Evolutionary conservation across 495 filamentous ascomycete species (phyloP).

Genomic region (Lasiosphaeria miniovina): DNA sequence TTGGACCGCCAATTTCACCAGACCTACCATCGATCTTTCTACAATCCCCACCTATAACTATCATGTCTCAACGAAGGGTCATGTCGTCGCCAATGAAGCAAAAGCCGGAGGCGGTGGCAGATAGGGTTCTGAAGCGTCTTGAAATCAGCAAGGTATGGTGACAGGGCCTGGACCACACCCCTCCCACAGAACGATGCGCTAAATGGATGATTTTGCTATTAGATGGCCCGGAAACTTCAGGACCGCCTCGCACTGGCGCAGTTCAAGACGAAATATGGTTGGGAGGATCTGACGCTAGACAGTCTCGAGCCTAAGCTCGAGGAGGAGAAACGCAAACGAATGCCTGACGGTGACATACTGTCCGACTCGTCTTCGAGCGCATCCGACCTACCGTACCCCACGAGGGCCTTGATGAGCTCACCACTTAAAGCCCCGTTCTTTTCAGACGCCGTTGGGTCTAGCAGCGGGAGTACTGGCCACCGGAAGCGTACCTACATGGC

Average conservation of each 20-base stretch:
- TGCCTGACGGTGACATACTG: slow-evolving; percentile 59
- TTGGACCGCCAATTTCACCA: slow-evolving; percentile 28
- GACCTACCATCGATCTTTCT: slow-evolving; percentile 20
- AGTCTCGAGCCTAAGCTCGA: slow-evolving; percentile 73
- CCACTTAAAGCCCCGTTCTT: slow-evolving; percentile 65
- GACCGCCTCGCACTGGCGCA: slow-evolving; percentile 91
- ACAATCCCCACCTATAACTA: slow-evolving; percentile 11
- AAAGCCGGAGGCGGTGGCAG: slow-evolving; percentile 64
- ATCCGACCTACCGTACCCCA: slow-evolving; percentile 53
- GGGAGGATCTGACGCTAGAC: slow-evolving; percentile 73
- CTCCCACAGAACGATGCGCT: slow-evolving; percentile 8
- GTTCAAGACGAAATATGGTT: slow-evolving; percentile 93
- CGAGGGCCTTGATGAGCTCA: slow-evolving; percentile 56
- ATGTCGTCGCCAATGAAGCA: slow-evolving; percentile 58
- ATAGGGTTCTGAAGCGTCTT: slow-evolving; percentile 66
- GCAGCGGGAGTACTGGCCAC: slow-evolving; percentile 51
- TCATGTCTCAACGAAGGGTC: slow-evolving; percentile 30
- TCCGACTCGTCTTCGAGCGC: slow-evolving; percentile 83
- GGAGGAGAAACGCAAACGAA: slow-evolving; percentile 62
- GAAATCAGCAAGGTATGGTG: slow-evolving; percentile 77
- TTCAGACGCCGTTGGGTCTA: slow-evolving; percentile 63
- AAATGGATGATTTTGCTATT: slow-evolving; percentile 10
- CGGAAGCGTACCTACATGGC: slow-evolving; percentile 56
- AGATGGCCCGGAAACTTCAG: slow-evolving; percentile 91
- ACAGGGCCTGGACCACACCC: neutral